Conservation (phyloP, 495 filamentous ascomycete genomes). For the Rostrohypoxylon terebratum region DNA sequence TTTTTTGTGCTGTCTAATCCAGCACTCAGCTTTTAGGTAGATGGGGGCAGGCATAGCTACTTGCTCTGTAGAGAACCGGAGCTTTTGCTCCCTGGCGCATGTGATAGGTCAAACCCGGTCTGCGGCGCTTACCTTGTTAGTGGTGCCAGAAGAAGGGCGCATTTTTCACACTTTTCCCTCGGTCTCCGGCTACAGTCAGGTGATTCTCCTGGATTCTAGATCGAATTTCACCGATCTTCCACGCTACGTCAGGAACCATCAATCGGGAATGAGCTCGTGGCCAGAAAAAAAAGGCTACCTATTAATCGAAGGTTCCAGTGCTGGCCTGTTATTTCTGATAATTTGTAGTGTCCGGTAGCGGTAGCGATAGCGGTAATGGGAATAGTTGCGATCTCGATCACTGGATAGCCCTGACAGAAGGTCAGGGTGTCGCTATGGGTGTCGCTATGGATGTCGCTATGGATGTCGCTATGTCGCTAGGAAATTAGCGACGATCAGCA, state of each 20-base stretch:
- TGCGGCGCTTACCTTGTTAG: constrained; percentile 52
- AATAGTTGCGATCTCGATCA: background rate
- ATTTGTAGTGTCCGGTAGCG: background rate
- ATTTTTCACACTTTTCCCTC: constrained; percentile 26
- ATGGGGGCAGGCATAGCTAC: constrained; percentile 43
- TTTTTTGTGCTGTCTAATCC: constrained; percentile 48
- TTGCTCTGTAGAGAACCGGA: constrained; percentile 50
- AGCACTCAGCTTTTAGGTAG: constrained; percentile 38
- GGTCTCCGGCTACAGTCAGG: constrained; percentile 34
- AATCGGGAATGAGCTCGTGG: constrained; percentile 19
- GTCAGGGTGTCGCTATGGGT: background rate
- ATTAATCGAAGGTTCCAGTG: constrained; percentile 1
- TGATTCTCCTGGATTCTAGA: constrained; percentile 36
- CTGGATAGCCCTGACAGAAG: background rate
- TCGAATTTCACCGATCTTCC: constrained; percentile 33
- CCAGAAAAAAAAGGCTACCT: background rate
- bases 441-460: constrained; percentile 3
- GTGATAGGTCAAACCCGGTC: constrained; percentile 51
- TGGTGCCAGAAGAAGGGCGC: constrained; percentile 32
- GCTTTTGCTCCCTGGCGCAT: constrained; percentile 49
- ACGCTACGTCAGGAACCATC: constrained; percentile 12
- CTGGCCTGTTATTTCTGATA: background rate
- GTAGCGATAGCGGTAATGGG: constrained; percentile 5
- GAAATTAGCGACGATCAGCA: constrained; percentile 23
- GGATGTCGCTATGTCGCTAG: constrained; percentile 12